Conservation (phyloP, 2,329 filamentous ascomycete species). For the Calonectria pteridis region DNA sequence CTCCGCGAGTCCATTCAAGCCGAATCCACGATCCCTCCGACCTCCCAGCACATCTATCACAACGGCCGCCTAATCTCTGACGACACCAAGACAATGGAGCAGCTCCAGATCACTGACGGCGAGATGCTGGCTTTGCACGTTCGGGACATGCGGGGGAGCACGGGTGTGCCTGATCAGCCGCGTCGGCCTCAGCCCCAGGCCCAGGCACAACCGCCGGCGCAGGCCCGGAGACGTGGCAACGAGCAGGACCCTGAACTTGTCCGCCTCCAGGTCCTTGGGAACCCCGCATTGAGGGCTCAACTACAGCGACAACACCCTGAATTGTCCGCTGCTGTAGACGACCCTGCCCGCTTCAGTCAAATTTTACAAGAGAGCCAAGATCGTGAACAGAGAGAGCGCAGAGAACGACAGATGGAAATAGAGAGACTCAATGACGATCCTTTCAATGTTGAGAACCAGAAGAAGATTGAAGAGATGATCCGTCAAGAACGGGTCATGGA, state of each 20-base stretch:
- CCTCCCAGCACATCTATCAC: slow-evolving; percentile 87
- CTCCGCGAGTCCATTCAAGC: slow-evolving; percentile 90
- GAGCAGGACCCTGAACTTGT: slow-evolving; percentile 82
- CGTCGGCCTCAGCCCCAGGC: slow-evolving; percentile 41
- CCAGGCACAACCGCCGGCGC: slow-evolving; percentile 16
- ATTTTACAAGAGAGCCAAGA: slow-evolving; percentile 77
- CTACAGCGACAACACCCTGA: slow-evolving; percentile 80
- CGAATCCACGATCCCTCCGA: slow-evolving; percentile 80
- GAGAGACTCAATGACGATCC: slow-evolving; percentile 91
- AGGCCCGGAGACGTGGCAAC: slow-evolving; percentile 49
- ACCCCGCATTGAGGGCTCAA: slow-evolving; percentile 78
- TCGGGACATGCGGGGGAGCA: slow-evolving; percentile 66
- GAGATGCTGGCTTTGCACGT: slow-evolving; percentile 95
- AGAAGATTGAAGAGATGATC: slow-evolving; percentile 96
- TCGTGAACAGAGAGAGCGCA: slow-evolving; percentile 78
- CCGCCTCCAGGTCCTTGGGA: slow-evolving; percentile 84
- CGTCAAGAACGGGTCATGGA: slow-evolving; percentile 94
- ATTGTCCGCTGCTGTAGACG: slow-evolving; percentile 80
- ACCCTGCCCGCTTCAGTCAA: slow-evolving; percentile 81
- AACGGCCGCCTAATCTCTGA: slow-evolving; percentile 86
- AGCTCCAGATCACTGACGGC: slow-evolving; percentile 84
- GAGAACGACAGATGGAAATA: slow-evolving; percentile 85
- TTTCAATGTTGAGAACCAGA: slow-evolving; percentile 92
- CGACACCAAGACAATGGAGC: slow-evolving; percentile 83
- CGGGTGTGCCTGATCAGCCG: slow-evolving; percentile 54